Evolutionary conservation across 2,329 filamentous ascomycete species (phyloP).

Genomic region (Neocucurbitaria cava): DNA sequence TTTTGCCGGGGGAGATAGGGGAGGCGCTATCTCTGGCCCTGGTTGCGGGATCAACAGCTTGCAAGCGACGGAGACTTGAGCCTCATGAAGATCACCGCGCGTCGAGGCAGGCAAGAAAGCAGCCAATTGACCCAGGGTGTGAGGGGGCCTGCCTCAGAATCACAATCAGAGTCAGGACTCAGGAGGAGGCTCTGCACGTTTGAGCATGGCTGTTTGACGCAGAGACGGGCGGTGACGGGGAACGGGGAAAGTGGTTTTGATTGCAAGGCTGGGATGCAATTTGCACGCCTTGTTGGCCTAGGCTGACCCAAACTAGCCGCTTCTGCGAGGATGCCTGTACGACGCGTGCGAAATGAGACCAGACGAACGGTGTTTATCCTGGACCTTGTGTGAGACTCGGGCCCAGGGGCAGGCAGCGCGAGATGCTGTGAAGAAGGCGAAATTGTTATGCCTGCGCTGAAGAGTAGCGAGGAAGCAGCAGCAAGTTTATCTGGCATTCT

Average conservation of each 20-base stretch:
- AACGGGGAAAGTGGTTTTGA: slow-evolving; percentile 8
- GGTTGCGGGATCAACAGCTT: not conserved
- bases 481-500: too few species aligned
- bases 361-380: not conserved
- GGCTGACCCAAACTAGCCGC: not conserved
- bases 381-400: not conserved
- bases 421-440: not conserved
- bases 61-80: slow-evolving; percentile 5
- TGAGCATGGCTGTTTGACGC: slow-evolving; percentile 23
- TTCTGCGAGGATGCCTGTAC: slow-evolving; percentile 13
- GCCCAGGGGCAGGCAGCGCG: not conserved
- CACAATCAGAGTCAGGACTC: slow-evolving; percentile 20
- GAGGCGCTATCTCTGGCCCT: slow-evolving; percentile 4
- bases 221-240: slow-evolving; percentile 17
- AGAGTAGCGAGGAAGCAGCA: too few species aligned
- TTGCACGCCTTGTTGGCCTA: slow-evolving; percentile 12
- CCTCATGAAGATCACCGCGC: slow-evolving; percentile 1
- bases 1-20: slow-evolving; percentile 8
- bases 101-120: not conserved
- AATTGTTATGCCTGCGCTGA: not conserved
- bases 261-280: slow-evolving; percentile 10
- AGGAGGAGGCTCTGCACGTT: slow-evolving; percentile 8
- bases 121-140: not conserved
- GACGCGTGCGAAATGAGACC: slow-evolving; percentile 23
- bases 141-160: not conserved